Conservation (phyloP, 164 flowering plant genomes). For the Piper betle region DNA sequence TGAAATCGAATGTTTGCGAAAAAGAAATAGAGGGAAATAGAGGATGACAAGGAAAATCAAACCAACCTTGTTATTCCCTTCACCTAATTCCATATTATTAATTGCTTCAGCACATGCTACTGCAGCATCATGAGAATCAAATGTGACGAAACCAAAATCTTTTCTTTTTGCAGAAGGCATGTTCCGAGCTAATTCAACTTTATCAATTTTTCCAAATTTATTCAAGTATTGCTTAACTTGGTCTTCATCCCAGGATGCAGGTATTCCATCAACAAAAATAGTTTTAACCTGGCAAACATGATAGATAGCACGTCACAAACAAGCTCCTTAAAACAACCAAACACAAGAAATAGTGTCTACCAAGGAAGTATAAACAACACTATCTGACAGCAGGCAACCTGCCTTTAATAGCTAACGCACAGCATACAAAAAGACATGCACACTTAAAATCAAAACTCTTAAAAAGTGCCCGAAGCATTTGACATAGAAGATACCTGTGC, state of each 20-base stretch:
- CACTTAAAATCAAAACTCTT: neutral
- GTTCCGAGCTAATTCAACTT: constrained; percentile 91
- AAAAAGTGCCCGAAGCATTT: neutral
- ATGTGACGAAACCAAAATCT: constrained; percentile 94
- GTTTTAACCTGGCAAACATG: constrained; percentile 57
- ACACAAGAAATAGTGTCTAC: neutral
- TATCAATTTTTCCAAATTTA: constrained; percentile 70
- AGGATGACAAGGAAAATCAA: neutral
- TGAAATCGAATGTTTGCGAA: neutral
- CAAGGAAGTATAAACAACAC: too few species aligned
- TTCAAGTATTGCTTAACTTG: constrained; percentile 58
- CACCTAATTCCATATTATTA: constrained; percentile 85
- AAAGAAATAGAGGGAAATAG: too few species aligned
- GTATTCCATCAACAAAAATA: constrained; percentile 81
- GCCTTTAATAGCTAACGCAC: too few species aligned
- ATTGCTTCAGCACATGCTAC: constrained; percentile 85
- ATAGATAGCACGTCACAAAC: neutral
- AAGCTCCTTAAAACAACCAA: neutral
- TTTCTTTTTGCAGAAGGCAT: constrained; percentile 94
- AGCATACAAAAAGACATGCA: neutral
- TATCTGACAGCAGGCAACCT: too few species aligned
- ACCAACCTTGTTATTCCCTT: constrained; percentile 74
- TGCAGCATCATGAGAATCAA: constrained; percentile 84
- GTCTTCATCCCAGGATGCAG: constrained; percentile 95
- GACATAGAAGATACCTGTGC: constrained; percentile 49